Conservation (phyloP, 164 flowering plant genomes). For the Macadamia integrifolia region DNA sequence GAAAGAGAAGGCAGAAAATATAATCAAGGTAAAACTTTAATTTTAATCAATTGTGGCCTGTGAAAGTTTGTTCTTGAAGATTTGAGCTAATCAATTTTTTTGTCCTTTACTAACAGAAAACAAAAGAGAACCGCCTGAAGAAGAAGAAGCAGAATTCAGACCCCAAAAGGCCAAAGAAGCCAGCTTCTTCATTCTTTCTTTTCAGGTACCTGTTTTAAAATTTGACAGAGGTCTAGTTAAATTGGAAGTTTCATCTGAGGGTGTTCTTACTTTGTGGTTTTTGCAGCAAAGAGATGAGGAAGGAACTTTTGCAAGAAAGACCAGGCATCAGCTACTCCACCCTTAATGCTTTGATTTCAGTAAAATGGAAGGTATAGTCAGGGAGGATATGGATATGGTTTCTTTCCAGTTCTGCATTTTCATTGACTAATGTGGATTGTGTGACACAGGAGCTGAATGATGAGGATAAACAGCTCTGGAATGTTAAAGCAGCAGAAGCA, state of each 20-base stretch:
- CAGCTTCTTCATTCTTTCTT: slow-evolving; percentile 78
- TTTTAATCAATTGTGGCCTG: background rate
- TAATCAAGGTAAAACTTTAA: slow-evolving; percentile 54
- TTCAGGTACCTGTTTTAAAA: slow-evolving; percentile 38
- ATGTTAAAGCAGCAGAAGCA: slow-evolving; percentile 55
- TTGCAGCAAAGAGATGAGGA: slow-evolving; percentile 73
- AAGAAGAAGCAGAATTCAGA: slow-evolving; percentile 53
- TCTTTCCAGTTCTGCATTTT: background rate
- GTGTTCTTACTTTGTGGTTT: background rate
- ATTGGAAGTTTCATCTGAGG: background rate
- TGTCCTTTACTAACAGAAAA: slow-evolving; percentile 35
- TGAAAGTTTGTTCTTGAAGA: background rate
- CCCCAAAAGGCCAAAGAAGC: slow-evolving; percentile 89
- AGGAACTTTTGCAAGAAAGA: slow-evolving; percentile 48
- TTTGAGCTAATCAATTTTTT: background rate
- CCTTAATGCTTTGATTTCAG: slow-evolving; percentile 62
- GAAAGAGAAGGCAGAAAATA: slow-evolving; percentile 79
- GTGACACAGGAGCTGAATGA: slow-evolving; percentile 52
- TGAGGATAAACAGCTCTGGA: slow-evolving; percentile 66
- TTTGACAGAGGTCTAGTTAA: background rate
- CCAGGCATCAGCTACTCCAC: slow-evolving; percentile 59
- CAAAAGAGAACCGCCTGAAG: slow-evolving; percentile 53
- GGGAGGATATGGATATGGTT: background rate
- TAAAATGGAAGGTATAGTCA: slow-evolving; percentile 64
- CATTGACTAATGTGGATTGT: background rate